phyloP scores from a whole-genome alignment of 805 yeast species.

The Metschnikowia anglica region DNA sequence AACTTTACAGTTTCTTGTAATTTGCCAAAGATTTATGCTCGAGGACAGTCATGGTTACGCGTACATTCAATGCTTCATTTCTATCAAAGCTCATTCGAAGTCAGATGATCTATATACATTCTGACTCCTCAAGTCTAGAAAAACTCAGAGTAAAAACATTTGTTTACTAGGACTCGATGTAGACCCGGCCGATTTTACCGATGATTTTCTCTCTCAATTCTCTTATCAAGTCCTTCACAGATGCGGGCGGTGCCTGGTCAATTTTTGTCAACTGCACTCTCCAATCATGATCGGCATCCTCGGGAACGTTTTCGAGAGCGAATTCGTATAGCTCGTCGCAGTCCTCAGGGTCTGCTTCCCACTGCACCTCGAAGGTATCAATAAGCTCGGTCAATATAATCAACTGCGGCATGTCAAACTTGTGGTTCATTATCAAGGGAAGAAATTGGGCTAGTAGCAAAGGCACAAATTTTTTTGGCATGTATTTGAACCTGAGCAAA shows the following conservation, averaged over 20 bases:
- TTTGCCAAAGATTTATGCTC: background rate
- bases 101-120: constrained; percentile 11
- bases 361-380: constrained; percentile 34
- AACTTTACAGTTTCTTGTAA: background rate
- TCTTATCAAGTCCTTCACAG: constrained; percentile 27
- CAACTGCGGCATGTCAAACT: constrained; percentile 24
- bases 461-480: constrained; percentile 51
- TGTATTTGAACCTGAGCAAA: constrained; percentile 40
- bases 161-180: constrained; percentile 22
- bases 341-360: constrained; percentile 26
- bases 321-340: constrained; percentile 34
- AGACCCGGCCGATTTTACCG: constrained; percentile 36
- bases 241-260: constrained; percentile 24
- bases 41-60: constrained; percentile 5
- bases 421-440: constrained; percentile 35
- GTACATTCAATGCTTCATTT: constrained; percentile 16
- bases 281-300: constrained; percentile 36
- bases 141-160: background rate
- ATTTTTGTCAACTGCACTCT: constrained; percentile 25
- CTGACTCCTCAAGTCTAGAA: constrained; percentile 14
- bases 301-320: constrained; percentile 26
- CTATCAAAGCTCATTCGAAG: constrained; percentile 15
- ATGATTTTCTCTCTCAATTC: constrained; percentile 34
- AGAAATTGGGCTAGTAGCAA: constrained; percentile 49
- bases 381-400: constrained; percentile 34